phyloP scores from a whole-genome alignment of 2,329 filamentous ascomycete species.

The Aspergillus sojae region DNA sequence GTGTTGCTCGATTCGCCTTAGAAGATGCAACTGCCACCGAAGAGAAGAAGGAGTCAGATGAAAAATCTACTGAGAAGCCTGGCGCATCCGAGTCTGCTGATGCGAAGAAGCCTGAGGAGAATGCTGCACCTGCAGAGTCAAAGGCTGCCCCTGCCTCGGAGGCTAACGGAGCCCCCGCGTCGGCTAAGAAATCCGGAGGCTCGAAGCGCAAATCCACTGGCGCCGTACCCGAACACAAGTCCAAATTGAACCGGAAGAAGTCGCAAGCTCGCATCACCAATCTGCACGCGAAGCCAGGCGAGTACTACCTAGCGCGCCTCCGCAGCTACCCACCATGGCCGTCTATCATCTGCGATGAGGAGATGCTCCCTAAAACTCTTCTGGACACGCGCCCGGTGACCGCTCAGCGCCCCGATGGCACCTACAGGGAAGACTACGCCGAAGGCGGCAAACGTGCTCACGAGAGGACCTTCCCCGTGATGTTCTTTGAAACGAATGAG shows the following conservation, averaged over 20 bases:
- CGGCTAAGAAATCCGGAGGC: constrained; percentile 49
- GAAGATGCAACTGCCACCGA: constrained; percentile 26
- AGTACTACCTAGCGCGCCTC: constrained; percentile 89
- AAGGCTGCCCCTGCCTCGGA: constrained; percentile 34
- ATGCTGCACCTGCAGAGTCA: constrained; percentile 27
- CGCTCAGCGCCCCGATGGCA: constrained; percentile 78
- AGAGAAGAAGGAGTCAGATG: constrained; percentile 32
- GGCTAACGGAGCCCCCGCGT: constrained; percentile 53
- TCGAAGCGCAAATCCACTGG: constrained; percentile 73
- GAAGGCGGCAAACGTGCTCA: constrained; percentile 84
- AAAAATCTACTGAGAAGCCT: constrained; percentile 32
- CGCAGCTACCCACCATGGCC: constrained; percentile 97
- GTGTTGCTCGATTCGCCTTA: constrained; percentile 5
- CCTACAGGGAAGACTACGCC: constrained; percentile 81
- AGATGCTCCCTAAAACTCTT: constrained; percentile 82
- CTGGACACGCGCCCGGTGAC: constrained; percentile 80
- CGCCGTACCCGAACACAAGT: constrained; percentile 67
- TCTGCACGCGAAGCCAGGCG: constrained; percentile 82
- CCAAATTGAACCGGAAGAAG: constrained; percentile 81
- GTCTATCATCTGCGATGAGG: constrained; percentile 88
- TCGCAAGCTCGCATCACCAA: constrained; percentile 72
- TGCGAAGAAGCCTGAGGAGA: constrained; percentile 27
- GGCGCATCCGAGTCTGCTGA: constrained; percentile 27
- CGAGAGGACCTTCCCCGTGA: constrained; percentile 88
- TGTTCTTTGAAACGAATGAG: constrained; percentile 94